Percentiles rank a stretch among this genome's conserved stretches.
phyloP scores from a whole-genome alignment of 2,329 filamentous ascomycete species.

The Pyricularia pennisetigena region DNA sequence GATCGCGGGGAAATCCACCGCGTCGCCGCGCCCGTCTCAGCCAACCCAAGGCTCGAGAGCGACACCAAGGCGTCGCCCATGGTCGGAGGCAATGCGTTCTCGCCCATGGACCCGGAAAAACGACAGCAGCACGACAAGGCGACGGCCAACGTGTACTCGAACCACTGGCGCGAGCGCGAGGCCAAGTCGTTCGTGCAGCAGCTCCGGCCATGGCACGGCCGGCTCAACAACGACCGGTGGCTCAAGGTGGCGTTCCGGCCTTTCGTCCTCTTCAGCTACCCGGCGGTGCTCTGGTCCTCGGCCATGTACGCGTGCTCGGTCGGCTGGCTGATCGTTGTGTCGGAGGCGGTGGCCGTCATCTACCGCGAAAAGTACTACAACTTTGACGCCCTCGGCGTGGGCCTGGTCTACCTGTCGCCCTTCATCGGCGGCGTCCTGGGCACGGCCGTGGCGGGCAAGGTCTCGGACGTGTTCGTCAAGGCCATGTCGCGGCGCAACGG shows the following conservation, averaged over 20 bases:
- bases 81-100: neutral
- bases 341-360: conserved; percentile 74
- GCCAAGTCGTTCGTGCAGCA: conserved; percentile 54
- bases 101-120: neutral
- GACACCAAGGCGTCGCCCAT: neutral
- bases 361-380: conserved; percentile 68
- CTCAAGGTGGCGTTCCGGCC: conserved; percentile 66
- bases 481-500: conserved; percentile 73
- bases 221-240: conserved; percentile 72
- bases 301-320: conserved; percentile 80
- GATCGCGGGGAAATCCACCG: neutral
- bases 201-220: conserved; percentile 67
- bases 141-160: neutral
- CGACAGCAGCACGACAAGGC: neutral
- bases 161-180: neutral
- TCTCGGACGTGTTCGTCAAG: conserved; percentile 72
- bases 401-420: conserved; percentile 80
- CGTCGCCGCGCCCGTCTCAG: neutral
- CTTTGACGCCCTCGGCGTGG: conserved; percentile 71
- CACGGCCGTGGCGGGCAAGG: conserved; percentile 81
- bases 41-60: neutral
- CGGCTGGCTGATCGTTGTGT: conserved; percentile 92
- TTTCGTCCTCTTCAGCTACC: conserved; percentile 80
- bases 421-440: conserved; percentile 84
- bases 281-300: conserved; percentile 80